Evolutionary conservation across 371 early-diverging fungal species (phyloP).

Genomic region (Mortierella sp.): DNA sequence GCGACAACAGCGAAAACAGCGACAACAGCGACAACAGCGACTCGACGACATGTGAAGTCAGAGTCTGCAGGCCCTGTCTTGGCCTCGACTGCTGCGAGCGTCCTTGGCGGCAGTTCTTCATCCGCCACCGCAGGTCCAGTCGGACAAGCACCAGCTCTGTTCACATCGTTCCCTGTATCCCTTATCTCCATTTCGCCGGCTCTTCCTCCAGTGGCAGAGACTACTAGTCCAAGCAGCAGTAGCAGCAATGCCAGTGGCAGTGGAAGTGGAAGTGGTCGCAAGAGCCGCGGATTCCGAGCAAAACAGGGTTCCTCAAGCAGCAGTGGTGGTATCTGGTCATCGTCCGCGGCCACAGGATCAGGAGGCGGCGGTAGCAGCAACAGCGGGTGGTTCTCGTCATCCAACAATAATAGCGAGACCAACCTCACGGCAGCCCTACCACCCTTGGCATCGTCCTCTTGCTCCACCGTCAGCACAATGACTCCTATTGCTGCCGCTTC

Average conservation of each 20-base stretch:
- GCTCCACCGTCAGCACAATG: background rate
- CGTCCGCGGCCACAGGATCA: background rate
- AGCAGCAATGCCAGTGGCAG: background rate
- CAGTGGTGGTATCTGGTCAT: background rate
- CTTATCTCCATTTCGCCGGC: background rate
- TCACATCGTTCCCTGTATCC: background rate
- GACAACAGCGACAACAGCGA: background rate
- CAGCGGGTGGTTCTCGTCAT: constrained; percentile 4
- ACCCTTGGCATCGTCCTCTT: background rate
- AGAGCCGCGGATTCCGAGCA: background rate
- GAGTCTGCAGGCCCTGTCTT: background rate
- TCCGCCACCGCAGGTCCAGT: background rate
- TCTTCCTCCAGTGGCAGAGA: background rate
- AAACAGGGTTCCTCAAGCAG: background rate
- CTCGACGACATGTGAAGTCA: constrained; percentile 1
- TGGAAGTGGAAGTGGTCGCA: background rate
- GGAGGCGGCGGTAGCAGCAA: background rate
- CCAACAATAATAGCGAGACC: constrained; percentile 11
- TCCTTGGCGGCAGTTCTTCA: background rate
- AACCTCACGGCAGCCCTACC: background rate
- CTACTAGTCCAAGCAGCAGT: background rate
- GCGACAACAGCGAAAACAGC: background rate
- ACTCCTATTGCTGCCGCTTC: background rate
- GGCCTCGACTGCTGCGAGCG: background rate
- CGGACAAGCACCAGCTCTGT: background rate